phyloP scores from a whole-genome alignment of 2,329 filamentous ascomycete species.

The Aspergillus viridinutans region DNA sequence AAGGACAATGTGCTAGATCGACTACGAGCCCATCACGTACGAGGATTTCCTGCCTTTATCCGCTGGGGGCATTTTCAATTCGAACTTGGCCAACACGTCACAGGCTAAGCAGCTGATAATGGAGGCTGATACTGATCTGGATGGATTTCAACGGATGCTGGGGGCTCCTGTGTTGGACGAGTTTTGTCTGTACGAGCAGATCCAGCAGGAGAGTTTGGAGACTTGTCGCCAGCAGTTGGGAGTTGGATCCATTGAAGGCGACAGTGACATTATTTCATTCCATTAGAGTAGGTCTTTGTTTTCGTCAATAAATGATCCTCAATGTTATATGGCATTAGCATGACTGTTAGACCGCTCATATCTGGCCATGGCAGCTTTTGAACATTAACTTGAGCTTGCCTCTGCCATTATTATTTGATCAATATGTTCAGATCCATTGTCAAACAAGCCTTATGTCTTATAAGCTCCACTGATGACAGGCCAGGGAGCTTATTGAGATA shows the following conservation, averaged over 20 bases:
- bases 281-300: no score
- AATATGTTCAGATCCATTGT: no score
- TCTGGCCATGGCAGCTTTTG: no score
- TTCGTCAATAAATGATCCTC: no score
- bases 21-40: slow-evolving; percentile 46
- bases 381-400: no score
- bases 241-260: background rate
- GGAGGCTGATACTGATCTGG: slow-evolving; percentile 22
- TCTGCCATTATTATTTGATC: no score
- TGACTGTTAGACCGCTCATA: no score
- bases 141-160: slow-evolving; percentile 23
- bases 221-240: slow-evolving; percentile 17
- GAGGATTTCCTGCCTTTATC: slow-evolving; percentile 54
- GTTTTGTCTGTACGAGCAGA: slow-evolving; percentile 24
- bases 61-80: slow-evolving; percentile 51
- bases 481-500: no score
- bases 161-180: slow-evolving; percentile 20
- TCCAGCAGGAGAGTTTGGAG: slow-evolving; percentile 22
- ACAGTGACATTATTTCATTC: background rate
- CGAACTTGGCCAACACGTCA: slow-evolving; percentile 33
- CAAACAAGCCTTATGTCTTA: no score
- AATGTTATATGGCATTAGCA: no score
- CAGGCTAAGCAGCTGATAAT: slow-evolving; percentile 20
- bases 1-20: slow-evolving; percentile 27
- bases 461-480: no score